Base-by-base conservation (phyloP, 2,329 filamentous ascomycete genomes). In the Neonectria sp. region DNA sequence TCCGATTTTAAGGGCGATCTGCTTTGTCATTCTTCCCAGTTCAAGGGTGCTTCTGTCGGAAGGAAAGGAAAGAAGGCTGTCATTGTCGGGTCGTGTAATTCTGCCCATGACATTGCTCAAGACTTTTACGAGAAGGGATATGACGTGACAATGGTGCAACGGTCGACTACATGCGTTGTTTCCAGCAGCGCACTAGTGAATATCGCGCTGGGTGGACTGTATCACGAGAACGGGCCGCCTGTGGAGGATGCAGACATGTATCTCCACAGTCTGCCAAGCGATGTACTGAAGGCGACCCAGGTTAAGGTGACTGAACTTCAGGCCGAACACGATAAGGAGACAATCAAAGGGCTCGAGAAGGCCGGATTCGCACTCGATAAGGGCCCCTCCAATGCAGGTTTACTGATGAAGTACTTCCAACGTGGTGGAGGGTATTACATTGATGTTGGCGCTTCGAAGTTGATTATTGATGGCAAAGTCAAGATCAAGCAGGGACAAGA, bases 371-470 rank as follows among this genome's bases (percentile, higher is more conserved):
- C 84, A 58, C 76, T 89, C 4, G 89, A 92, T 72, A 78, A 75
- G 3, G 90, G 90, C 0, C 85, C 87, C 0, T 84, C 89, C 65
- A 84, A 82, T 2, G 80, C 84, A 0, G 90, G 90, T 0, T 80
- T 92, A 25, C 83, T 88, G 63, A 77, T 86, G 55, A 91, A 91
- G 76, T 92, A 91, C 73, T 83, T 90, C 63, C 87, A 90, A 70
- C 84, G 87, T 5, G 89, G 89, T 2, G 90, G 91, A 0, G 90
- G 91, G 0, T 92, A 92, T 73, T 92, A 92, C 77, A 90, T 92
- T 68, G 89, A 92, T 68, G 89, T 92, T 2, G 91, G 91, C 0
- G 87, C 86, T 2, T 87, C 86, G 3, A 78, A 87, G 74, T 83
- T 92, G 33, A 90, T 92, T 64, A 82, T 83, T 7, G 86, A 90